Conservation (phyloP, 495 filamentous ascomycete species). For the Neurospora hispaniola region DNA sequence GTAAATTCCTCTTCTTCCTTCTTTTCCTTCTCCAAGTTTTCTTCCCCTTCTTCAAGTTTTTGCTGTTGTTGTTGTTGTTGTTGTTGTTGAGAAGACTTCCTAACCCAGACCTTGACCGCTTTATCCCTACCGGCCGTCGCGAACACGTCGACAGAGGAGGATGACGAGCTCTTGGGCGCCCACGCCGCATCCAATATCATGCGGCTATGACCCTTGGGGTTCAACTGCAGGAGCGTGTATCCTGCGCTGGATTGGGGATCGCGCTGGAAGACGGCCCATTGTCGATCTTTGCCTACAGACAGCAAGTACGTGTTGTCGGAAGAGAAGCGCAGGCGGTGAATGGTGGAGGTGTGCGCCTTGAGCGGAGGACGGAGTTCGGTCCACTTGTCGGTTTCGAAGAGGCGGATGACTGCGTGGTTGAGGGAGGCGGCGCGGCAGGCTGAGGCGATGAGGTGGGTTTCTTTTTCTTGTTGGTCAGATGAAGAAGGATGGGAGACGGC, state of each 20-base stretch:
- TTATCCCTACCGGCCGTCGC: conserved; percentile 86
- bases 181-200: conserved; percentile 86
- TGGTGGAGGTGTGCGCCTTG: conserved; percentile 71
- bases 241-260: conserved; percentile 18
- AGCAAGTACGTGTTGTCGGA: conserved; percentile 61
- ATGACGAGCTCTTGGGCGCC: conserved; percentile 41
- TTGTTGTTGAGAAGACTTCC: not conserved
- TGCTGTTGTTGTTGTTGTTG: not conserved
- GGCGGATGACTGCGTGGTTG: conserved; percentile 86
- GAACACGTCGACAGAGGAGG: conserved; percentile 39
- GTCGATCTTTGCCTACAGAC: conserved; percentile 83
- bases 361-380: conserved; percentile 78
- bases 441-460: conserved; percentile 70
- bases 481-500: conserved; percentile 49
- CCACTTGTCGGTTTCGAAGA: conserved; percentile 82
- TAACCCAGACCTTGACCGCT: conserved; percentile 65
- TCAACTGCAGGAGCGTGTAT: conserved; percentile 48
- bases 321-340: conserved; percentile 70
- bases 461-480: conserved; percentile 7
- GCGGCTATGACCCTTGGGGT: conserved; percentile 75
- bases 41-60: not conserved
- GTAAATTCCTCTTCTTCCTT: conserved; percentile 22
- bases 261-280: conserved; percentile 72
- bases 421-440: conserved; percentile 85
- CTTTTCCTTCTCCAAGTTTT: conserved; percentile 3